Evolutionary conservation across 2,329 filamentous ascomycete genomes (phyloP).

Genomic region (Phyllosticta ampelicida): DNA sequence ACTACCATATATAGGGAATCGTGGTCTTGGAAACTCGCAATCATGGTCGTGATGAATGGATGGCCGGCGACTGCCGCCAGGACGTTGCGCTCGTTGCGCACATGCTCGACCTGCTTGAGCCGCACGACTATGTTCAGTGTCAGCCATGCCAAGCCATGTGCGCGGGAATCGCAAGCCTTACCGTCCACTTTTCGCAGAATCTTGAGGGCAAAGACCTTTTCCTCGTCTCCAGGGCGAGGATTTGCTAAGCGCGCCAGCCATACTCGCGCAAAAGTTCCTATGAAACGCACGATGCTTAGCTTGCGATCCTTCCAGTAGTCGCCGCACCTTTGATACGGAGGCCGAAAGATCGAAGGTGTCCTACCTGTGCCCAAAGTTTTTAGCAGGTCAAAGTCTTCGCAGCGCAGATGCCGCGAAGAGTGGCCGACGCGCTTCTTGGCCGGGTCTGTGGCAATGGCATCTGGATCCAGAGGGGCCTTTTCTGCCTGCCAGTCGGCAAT

Average conservation of each 20-base stretch:
- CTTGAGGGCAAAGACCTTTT: conserved; percentile 70
- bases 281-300: conserved; percentile 8
- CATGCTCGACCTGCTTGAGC: conserved; percentile 78
- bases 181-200: conserved; percentile 54
- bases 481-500: conserved; percentile 38
- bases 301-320: not conserved
- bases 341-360: not conserved
- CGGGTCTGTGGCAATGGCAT: conserved; percentile 33
- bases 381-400: conserved; percentile 58
- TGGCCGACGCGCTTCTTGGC: conserved; percentile 37
- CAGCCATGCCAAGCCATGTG: not conserved
- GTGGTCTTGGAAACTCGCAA: conserved; percentile 67
- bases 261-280: conserved; percentile 72
- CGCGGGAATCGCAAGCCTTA: conserved; percentile 17
- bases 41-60: conserved; percentile 71
- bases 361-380: conserved; percentile 67
- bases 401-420: conserved; percentile 35
- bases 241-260: conserved; percentile 61
- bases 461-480: conserved; percentile 32
- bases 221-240: conserved; percentile 40
- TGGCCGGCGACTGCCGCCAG: conserved; percentile 67
- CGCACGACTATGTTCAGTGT: conserved; percentile 49
- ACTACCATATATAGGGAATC: conserved; percentile 71
- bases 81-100: conserved; percentile 71
- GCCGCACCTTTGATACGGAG: not conserved